A percentile compares a stretch with the other conserved stretches of the same genome.
phyloP scores from a whole-genome alignment of 805 yeast species.

The Metschnikowia borealis region DNA sequence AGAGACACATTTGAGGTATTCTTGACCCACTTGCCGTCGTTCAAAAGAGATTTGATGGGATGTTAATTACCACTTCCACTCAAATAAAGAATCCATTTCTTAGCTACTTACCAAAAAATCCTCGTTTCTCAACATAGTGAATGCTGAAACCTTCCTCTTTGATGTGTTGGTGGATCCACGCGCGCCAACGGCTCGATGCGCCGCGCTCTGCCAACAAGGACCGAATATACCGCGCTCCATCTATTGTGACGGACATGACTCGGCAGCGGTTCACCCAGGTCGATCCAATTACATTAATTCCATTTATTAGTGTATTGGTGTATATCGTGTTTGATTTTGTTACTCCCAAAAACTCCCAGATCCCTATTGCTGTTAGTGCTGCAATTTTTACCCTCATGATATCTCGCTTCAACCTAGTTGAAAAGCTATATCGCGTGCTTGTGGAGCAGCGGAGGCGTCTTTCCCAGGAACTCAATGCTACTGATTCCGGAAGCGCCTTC shows the following conservation, averaged over 20 bases:
- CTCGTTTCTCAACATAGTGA: background rate
- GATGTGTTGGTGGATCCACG: background rate
- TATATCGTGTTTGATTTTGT: background rate
- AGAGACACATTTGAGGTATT: too few species aligned
- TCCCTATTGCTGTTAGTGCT: background rate
- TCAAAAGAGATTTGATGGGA: too few species aligned
- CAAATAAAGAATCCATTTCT: too few species aligned
- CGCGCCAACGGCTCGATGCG: background rate
- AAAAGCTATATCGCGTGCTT: background rate
- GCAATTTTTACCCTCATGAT: background rate
- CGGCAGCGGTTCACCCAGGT: background rate
- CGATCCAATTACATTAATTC: background rate
- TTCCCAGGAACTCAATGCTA: background rate
- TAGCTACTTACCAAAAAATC: background rate
- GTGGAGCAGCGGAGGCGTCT: slow-evolving; percentile 1
- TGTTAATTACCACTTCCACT: too few species aligned
- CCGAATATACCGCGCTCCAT: background rate
- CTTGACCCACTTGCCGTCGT: too few species aligned
- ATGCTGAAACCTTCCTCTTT: background rate
- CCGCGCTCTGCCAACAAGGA: background rate
- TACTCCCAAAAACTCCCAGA: background rate
- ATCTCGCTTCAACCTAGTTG: background rate
- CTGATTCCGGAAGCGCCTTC: background rate
- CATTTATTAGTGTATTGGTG: background rate
- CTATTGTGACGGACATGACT: background rate